Evolutionary conservation across 257 asterid species (phyloP), one percentile per base, ranked within the genome.

Genomic region (Schizonepeta tenuifolia): DNA sequence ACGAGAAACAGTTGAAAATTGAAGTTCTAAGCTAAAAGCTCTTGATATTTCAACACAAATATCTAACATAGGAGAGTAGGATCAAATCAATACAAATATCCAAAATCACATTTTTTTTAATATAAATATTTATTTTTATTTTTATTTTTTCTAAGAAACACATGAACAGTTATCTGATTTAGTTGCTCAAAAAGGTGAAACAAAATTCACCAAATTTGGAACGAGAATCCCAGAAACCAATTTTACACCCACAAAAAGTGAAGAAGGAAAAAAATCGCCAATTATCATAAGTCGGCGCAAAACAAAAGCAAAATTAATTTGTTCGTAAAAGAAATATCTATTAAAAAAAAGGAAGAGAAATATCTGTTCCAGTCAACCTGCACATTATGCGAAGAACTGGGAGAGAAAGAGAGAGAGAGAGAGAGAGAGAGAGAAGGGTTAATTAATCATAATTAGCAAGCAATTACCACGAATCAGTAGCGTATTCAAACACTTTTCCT

Each of bases 401-500:
- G 21, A 33, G 46, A 7, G 59, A 26, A 1, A 28, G 9, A 26
- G 68, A 9, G 21, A 12, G 9, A 20, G 20, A 20, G 20, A 7
- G 0, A 12, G 36, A 47, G 12, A 1, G 14, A 9, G 60, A 55
- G 13, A 53, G 33, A 3, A 55, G n/a, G n/a, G n/a, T n/a, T n/a
- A 33, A 33, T 2, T 55, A 21, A 20, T 6, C n/a, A n/a, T n/a
- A 47, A 43, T 28, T 28, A 28, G 26, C 0, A 28, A 43, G 18
- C 15, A 49, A 7, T 28, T 3, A 70, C 97, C 97, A 83, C 11
- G 97, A 84, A 70, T 90, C 88, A 9, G 96, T 78, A 12, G 97
- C 83, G 26, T 90, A 90, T 67, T 90, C 82, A n/a, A 77, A 83
- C 35, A 90, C 82, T 60, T 90, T 90, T 1, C 97, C 97, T 75